Base-by-base conservation (phyloP, 202 grass and related monocot species). In the Eragrostis tef region DNA sequence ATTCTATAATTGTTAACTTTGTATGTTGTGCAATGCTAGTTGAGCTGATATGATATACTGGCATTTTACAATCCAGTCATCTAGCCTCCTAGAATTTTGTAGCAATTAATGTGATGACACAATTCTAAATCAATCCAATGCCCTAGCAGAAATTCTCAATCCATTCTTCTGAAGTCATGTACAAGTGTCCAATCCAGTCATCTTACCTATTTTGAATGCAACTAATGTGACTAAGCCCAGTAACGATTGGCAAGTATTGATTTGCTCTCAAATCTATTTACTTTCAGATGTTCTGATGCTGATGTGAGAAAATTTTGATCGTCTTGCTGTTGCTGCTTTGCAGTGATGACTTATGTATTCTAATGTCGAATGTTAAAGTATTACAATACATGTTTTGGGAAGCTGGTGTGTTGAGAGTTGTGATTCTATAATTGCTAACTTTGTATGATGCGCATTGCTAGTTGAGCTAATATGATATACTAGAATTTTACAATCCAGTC, bases 251-350 rank as follows among this genome's bases (percentile, higher is more conserved):
- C n/a, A n/a, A n/a, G n/a, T n/a, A n/a, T n/a, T 47, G 19, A 39
- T 39, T 6, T 39, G 4, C 9, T 19, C 13, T 34, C 0, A 16
- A 86, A 49, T 44, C n/a, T 67, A 24, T 75, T 77, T 85, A 48
- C 57, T 27, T 70, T 42, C 69, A 48, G 34, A 82, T 12, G 19
- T 24, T 49, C 11, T 78, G 49, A 39, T 78, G 34, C 42, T 59
- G 9, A 65, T 78, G 29, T 73, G 21, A 0, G 7, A 34, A 68
- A 80, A 41, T 80, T 84, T 84, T 83, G 42, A 29, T 64, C 58
- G 24, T 21, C 45, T 59, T 67, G 21, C 20, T 44, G 69, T 59
- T 67, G 21, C 20, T 44, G 69, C 51, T 14, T 68, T 12, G 64
- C 71, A 19, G 68, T 43, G 17, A 74, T 51, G 74, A 67, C 3